phyloP scores from a whole-genome alignment of 164 flowering plant genomes.

The Warburgia ugandensis region DNA sequence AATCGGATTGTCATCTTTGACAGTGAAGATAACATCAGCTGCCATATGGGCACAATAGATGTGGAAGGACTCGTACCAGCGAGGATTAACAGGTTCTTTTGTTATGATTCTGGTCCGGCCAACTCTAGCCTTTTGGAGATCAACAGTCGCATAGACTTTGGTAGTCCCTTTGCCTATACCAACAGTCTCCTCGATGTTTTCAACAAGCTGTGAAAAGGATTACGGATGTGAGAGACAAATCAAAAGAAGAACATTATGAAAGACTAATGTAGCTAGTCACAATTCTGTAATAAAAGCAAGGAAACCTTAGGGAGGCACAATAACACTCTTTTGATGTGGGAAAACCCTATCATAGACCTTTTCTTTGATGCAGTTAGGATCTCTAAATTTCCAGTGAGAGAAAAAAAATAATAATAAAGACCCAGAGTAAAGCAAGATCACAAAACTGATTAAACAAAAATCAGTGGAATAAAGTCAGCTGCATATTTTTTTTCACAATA shows the following conservation, averaged over 20 bases:
- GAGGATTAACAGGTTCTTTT: conserved; percentile 32
- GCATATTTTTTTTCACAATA: too few species aligned
- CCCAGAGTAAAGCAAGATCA: too few species aligned
- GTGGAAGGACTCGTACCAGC: conserved; percentile 60
- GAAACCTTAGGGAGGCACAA: conserved; percentile 9
- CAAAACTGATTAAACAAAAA: too few species aligned
- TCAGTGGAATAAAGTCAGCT: too few species aligned
- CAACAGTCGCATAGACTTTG: conserved; percentile 50
- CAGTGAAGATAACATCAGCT: conserved; percentile 46
- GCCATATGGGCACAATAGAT: conserved; percentile 71
- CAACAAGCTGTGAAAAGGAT: conserved; percentile 18
- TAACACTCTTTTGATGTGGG: conserved; percentile 26
- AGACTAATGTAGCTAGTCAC: too few species aligned
- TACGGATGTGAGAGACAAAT: neutral
- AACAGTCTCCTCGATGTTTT: conserved; percentile 26
- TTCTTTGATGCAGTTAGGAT: conserved; percentile 12
- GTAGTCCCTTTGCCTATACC: conserved; percentile 28
- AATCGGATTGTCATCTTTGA: conserved; percentile 53
- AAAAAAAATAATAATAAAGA: neutral
- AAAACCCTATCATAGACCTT: too few species aligned
- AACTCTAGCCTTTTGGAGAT: conserved; percentile 47
- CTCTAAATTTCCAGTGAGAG: conserved; percentile 17
- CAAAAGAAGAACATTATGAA: neutral
- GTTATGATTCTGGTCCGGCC: conserved; percentile 43
- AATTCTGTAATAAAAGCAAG: too few species aligned